Conservation (phyloP, 2,329 filamentous ascomycete genomes). For the Colletotrichum higginsianum region DNA sequence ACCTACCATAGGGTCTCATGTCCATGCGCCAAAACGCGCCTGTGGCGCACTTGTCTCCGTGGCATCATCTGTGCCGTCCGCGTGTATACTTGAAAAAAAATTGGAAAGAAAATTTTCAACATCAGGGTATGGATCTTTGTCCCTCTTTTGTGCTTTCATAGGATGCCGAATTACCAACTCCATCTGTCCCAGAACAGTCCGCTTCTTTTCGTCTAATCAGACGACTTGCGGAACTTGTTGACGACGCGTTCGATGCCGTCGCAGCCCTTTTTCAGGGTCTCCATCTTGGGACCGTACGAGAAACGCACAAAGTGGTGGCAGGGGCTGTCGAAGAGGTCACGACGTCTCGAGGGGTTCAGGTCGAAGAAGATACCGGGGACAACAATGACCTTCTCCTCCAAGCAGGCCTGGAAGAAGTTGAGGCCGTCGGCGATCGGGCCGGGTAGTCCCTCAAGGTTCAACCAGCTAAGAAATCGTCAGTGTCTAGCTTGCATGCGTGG, state of each 20-base stretch:
- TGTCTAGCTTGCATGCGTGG: neutral
- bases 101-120: neutral
- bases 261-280: slow-evolving; percentile 81
- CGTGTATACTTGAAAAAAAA: neutral
- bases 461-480: slow-evolving; percentile 56
- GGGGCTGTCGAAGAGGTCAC: slow-evolving; percentile 93
- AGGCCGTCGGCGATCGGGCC: slow-evolving; percentile 90
- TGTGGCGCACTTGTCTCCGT: neutral
- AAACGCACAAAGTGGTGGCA: slow-evolving; percentile 94
- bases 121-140: neutral
- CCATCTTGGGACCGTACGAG: slow-evolving; percentile 88
- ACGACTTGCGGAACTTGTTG: slow-evolving; percentile 69
- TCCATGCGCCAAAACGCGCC: neutral
- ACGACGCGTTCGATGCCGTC: slow-evolving; percentile 89
- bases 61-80: slow-evolving; percentile 6
- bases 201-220: neutral
- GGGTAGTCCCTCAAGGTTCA: slow-evolving; percentile 78
- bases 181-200: neutral
- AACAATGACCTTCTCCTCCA: slow-evolving; percentile 95
- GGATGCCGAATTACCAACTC: neutral
- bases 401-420: slow-evolving; percentile 96
- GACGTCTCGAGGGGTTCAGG: slow-evolving; percentile 88
- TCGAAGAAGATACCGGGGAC: slow-evolving; percentile 99
- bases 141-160: neutral
- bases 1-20: neutral